Base-by-base conservation (phyloP, 495 filamentous ascomycete species). In the Lepraria neglecta region DNA sequence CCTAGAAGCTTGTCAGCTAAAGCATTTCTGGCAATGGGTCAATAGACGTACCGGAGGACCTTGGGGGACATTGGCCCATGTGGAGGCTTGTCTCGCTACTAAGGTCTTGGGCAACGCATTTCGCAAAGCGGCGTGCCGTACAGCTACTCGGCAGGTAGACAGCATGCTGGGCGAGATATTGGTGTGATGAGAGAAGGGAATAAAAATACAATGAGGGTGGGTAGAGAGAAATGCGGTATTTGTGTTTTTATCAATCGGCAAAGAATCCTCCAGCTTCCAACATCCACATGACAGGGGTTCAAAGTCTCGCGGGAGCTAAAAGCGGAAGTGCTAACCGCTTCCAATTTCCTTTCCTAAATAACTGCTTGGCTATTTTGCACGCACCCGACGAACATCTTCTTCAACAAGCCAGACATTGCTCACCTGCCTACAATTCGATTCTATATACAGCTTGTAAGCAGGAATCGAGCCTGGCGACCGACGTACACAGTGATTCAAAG, bases 51-150 rank as follows among this genome's bases (percentile, higher is more conserved):
- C 91, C 68, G 91, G 91, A 79, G 92, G 91, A 61, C 91, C 91
- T 78, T 96, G 90, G 67, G 90, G 87, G 52, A 96, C 89, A 62
- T 89, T 87, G 65, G 88, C 82, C 91, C 91, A 97, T 50, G 88
- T 86, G 44, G 91, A 95, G 64, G 82, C 87, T 65, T 84, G 79
- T 75, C 89, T 83, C 46, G 82, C 72, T 68, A 83, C 83, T 56
- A 60, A 4, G 1, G 57, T 19, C 27, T 54, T 56, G 3, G 53
- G 54, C 21, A 62, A 24, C 17, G 45, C 30, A 19, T 15, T 27
- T 7, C 51, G 30, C 3, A 48, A 17, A 1, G 55, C 24, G 44
- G 42, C 50, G 46, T 54, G 60, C 4, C 60, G 60, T 7, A 28
- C n/a, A 27, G 58, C 17, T 12, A 59, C 10, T 15, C 64, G 59